Evolutionary conservation across 495 filamentous ascomycete species (phyloP), one percentile per base, ranked within the genome.

Genomic region (Penicillium coffeae): DNA sequence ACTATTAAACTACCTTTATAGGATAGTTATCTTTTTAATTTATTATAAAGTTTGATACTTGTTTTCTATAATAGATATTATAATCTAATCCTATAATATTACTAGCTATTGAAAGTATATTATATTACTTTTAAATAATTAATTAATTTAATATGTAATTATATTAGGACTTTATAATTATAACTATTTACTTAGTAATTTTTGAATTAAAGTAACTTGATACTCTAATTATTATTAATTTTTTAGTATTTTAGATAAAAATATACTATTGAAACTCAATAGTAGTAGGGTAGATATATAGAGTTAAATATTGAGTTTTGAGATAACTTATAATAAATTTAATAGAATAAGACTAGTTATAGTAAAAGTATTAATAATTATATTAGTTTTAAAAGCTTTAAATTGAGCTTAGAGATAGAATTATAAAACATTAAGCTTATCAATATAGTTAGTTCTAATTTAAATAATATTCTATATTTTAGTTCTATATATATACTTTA

Each of bases 341-440:
- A 38, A 38, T 20, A 34, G 34, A 13, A 21, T 4, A 38, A 38
- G 16, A 25, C 34, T 34, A 38, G 44, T 37, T 1, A 34, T 21
- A 25, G n/a, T 21, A 21, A 47, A 47, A 6, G 8, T 16, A 47
- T 47, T 38, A 1, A 9, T 22, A 16, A 47, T 47, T 22, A 13
- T 47, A 3, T 38, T 20, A 20, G 34, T 3, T 30, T 47, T 22
- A 27, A 25, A 47, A 3, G 44, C 20, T 15, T 39, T 14, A 9
- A 12, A 8, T 9, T 34, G 34, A 1, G 21, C 34, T 6, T 22
- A 1, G 12, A 34, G 44, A 21, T 38, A 47, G 20, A 21, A 14
- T 27, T 38, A 8, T 12, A 47, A 34, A 20, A 47, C 27, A 47
- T 47, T 34, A 38, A 38, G 20, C 21, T 48, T 53, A n/a, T 53